Base-by-base conservation (phyloP, 208 protist genomes). In the Trypanosoma scelopori region DNA sequence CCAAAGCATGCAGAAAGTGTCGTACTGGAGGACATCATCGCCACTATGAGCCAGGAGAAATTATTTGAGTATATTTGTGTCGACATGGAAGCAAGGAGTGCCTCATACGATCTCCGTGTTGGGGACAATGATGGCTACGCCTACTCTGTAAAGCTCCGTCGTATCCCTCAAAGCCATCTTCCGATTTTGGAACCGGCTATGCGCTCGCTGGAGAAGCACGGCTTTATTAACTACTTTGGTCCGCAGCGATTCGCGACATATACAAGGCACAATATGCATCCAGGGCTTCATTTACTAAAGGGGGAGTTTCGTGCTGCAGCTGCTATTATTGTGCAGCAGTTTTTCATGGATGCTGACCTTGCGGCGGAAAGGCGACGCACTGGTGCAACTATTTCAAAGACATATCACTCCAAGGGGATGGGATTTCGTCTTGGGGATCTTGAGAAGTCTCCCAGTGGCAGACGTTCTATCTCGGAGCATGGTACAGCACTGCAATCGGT, bases 181-280 rank as follows among this genome's bases (percentile, higher is more conserved):
- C 69, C 81, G 7, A 68, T 87, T 32, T 82, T 95, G 11, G 35
- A 61, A n/a, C 84, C 85, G 5, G 89, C 89, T 5, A 64, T 95
- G 42, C 64, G 55, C 1, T 84, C 82, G 3, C 59, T 95, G n/a
- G 56, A 80, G 25, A 42, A 55, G 37, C 90, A 93, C 52, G 90
- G 90, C 7, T 95, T 95, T 70, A 89, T 95, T 56, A 95, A 95
- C 71, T 95, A 95, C 71, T 92, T 92, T 76, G 82, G 84, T 35
- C 76, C 87, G 13, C 66, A 79, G 51, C 79, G 90, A 11, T 95
- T 95, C 52, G 74, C 83, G 52, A 71, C 79, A 18, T 89, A 90
- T 77, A 95, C 90, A 11, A 76, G 77, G 43, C 80, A 87, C 66
- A 91, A 92, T 60, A 91, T 91, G 84, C 90, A 95, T 75, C 87